Evolutionary conservation across 768 basidiomycete genomes (phyloP), one percentile per base, ranked within the genome.

Genomic region (Pholiota molesta): DNA sequence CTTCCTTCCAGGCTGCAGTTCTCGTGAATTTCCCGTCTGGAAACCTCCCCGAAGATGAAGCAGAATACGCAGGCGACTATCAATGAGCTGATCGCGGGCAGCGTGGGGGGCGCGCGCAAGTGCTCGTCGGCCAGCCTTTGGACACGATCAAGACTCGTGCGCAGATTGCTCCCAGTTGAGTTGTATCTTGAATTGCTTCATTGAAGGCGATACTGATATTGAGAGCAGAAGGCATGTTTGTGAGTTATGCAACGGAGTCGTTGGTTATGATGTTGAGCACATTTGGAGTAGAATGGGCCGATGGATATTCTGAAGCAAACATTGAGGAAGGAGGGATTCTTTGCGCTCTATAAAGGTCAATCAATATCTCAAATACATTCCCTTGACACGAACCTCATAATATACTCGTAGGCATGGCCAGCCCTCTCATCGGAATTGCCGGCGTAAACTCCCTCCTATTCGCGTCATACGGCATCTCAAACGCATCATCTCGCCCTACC

Each of bases 371-470:
- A 19, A 28, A 16, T 16, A 17, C 26, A 13, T 23, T 3, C 4
- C 35, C 16, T 10, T 16, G 28, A 5, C 16, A 5, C 49, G 21
- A n/a, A 11, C 16, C 16, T 57, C 8, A 26, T 21, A 37, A 60
- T 5, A 11, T 2, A 13, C 7, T 23, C 19, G 31, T 60, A 94
- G 94, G 95, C 39, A 96, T 95, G 94, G 82, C 88, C 1, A 94
- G 91, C 57, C 97, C 97, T 0, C 81, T 99, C 9, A 61, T 97
- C 47, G 97, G 97, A 17, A 91, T 99, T 28, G 94, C 96, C 1
- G 96, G 93, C 9, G 97, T 99, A 68, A 99, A 98, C 77, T 97
- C 95, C 3, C 83, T 99, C 13, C 84, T 99, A 13, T 99, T 99
- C 77, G 91, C 93, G 0, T 88, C 95, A 0, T 98, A 97, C 69